Base-by-base conservation (phyloP, 257 asterid species). In the Salvia rosmarinus region DNA sequence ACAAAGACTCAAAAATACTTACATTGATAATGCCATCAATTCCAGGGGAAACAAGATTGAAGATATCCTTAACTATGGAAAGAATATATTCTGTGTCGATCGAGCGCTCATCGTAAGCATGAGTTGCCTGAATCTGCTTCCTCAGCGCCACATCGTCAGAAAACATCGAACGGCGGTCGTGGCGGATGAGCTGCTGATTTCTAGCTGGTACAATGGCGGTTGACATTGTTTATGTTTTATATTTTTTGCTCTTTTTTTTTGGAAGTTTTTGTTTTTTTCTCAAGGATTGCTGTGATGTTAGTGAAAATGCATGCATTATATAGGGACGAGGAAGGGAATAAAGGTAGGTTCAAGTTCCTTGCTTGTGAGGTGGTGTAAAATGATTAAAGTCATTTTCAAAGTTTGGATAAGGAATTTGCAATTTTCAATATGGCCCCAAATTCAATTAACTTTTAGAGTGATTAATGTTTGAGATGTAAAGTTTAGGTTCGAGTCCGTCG, bases 301-400 rank as follows among this genome's bases (percentile, higher is more conserved):
- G 13, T 62, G 25, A 21, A 58, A 74, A 57, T 59, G 75, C 72
- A 68, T 61, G 76, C 17, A 55, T 82, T 92, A 78, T 87, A 84
- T 92, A 87, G 80, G 69, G 87, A 64, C 44, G 50, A 69, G 67
- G 32, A 51, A 67, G 72, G 75, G 83, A 77, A 75, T 75, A 78
- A 83, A 81, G 84, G 20, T 28, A 82, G 91, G 77, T 86, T 85
- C 81, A 63, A 78, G 84, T 92, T 85, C 98, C 92, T 92, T 92
- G 85, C 98, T 92, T 90, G 90, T 62, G 55, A 78, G 74, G 67
- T 42, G 88, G 83, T 86, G 77, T 71, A 76, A 79, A 50, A 51
- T 54, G 70, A 55, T 57, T 79, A 81, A 83, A 81, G 88, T 75
- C 72, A 50, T 67, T 68, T 61, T 76, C 50, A 11, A 55, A 3